A percentile compares a stretch with the other conserved stretches of the same genome.
Conservation (phyloP, 2,329 filamentous ascomycete genomes). For the Diaporthe sp. region DNA sequence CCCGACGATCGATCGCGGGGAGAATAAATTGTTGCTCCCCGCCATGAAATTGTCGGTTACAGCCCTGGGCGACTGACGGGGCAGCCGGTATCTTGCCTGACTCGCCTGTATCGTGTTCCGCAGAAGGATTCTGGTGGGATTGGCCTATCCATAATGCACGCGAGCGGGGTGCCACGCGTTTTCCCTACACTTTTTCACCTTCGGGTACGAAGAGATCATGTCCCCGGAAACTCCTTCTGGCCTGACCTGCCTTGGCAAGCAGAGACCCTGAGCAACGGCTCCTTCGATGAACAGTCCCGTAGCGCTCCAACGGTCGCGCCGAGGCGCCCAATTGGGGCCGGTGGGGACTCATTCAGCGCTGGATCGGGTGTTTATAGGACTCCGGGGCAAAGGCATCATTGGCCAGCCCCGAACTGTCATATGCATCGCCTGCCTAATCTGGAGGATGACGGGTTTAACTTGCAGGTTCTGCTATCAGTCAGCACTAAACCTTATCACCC, state of each 20-base stretch:
- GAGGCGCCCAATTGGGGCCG: not conserved
- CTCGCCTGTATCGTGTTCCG: not conserved
- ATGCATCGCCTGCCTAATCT: slow-evolving; percentile 27
- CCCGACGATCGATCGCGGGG: slow-evolving; percentile 6
- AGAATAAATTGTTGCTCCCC: not conserved
- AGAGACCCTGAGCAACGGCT: not conserved
- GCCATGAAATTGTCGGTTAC: not conserved
- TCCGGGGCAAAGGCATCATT: slow-evolving; percentile 9
- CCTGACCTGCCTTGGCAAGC: not conserved
- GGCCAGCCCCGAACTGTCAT: slow-evolving; percentile 27
- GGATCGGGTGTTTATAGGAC: not conserved
- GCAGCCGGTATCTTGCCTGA: not conserved
- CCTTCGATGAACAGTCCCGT: not conserved
- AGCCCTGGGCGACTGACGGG: not conserved
- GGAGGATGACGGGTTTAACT: slow-evolving; percentile 1
- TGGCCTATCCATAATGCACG: not conserved
- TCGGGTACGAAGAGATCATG: not conserved
- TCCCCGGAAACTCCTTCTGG: not conserved
- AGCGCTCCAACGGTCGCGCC: not conserved
- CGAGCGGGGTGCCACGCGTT: not conserved
- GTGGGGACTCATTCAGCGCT: not conserved
- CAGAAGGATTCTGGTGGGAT: no score
- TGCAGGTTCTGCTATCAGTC: slow-evolving; percentile 22
- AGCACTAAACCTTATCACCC: slow-evolving; percentile 1
- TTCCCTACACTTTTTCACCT: not conserved